phyloP scores from a whole-genome alignment of 106 monocot genomes.

The Xerophyta viscosa region DNA sequence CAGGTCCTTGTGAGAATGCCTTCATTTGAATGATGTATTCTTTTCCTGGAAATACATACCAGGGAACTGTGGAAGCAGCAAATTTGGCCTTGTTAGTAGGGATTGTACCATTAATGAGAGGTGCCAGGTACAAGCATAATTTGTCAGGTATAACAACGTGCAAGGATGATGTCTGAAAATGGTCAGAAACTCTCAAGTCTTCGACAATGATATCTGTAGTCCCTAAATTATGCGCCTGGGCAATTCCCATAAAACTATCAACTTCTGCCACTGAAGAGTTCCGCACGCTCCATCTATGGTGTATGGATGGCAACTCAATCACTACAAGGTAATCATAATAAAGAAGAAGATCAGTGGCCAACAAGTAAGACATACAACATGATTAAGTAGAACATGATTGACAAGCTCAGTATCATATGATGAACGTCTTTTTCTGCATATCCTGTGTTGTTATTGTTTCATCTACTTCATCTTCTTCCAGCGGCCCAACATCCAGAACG shows the following conservation, averaged over 20 bases:
- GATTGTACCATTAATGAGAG: constrained; percentile 26
- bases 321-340: constrained; percentile 27
- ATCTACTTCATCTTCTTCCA: no score
- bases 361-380: no score
- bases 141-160: constrained; percentile 75
- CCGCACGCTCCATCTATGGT: constrained; percentile 66
- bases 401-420: no score
- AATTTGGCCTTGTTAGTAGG: constrained; percentile 23
- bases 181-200: constrained; percentile 83
- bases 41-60: constrained; percentile 83
- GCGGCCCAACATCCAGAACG: no score
- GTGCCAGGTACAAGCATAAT: constrained; percentile 52
- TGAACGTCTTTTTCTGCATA: no score
- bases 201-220: constrained; percentile 66
- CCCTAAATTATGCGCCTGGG: constrained; percentile 52
- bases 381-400: no score
- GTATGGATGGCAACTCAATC: constrained; percentile 70
- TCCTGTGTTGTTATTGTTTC: no score
- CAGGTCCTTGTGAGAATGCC: constrained; percentile 52
- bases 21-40: constrained; percentile 58
- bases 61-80: constrained; percentile 31
- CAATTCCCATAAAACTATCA: constrained; percentile 48
- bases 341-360: not conserved
- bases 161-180: constrained; percentile 70
- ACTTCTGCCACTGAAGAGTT: constrained; percentile 73